phyloP scores from a whole-genome alignment of 768 basidiomycete species.

The Boletus vermiculosoides region DNA sequence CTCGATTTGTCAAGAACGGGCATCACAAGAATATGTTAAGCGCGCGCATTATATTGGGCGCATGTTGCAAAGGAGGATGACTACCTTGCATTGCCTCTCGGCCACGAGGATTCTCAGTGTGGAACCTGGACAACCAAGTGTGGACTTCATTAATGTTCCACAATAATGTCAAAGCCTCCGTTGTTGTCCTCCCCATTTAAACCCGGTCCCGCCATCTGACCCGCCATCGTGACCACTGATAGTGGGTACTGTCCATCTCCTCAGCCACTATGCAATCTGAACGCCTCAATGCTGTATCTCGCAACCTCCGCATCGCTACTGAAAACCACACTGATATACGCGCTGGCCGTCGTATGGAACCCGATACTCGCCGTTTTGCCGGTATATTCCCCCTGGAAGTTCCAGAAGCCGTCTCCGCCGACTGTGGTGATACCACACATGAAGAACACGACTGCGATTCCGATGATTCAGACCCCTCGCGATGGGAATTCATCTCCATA shows the following conservation, averaged over 20 bases:
- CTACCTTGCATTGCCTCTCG: constrained; percentile 12
- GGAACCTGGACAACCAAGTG: constrained; percentile 19
- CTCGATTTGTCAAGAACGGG: not conserved
- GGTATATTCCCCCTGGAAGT: constrained; percentile 18
- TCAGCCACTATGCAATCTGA: constrained; percentile 11
- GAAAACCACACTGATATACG: not conserved
- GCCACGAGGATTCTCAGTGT: constrained; percentile 16
- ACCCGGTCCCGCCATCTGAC: not conserved
- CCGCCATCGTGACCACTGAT: not conserved
- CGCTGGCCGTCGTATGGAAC: not conserved
- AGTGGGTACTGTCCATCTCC: not conserved
- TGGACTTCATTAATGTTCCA: constrained; percentile 16
- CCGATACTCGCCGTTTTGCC: constrained; percentile 31
- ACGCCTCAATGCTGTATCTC: constrained; percentile 1
- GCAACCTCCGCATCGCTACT: constrained; percentile 3
- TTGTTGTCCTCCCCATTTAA: constrained; percentile 20
- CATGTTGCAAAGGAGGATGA: constrained; percentile 2
- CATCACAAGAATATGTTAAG: not conserved
- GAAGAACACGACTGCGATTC: constrained; percentile 13
- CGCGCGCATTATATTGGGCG: not conserved
- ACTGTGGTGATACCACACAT: constrained; percentile 7
- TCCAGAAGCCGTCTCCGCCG: constrained; percentile 1
- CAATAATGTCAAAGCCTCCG: constrained; percentile 26
- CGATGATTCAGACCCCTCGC: constrained; percentile 3
- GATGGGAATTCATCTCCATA: constrained; percentile 11